These are phyloP conservation scores for Roridomyces roridus DNA, from an alignment of 768 basidiomycete genomes.

Conservation along the genomic window DNA sequence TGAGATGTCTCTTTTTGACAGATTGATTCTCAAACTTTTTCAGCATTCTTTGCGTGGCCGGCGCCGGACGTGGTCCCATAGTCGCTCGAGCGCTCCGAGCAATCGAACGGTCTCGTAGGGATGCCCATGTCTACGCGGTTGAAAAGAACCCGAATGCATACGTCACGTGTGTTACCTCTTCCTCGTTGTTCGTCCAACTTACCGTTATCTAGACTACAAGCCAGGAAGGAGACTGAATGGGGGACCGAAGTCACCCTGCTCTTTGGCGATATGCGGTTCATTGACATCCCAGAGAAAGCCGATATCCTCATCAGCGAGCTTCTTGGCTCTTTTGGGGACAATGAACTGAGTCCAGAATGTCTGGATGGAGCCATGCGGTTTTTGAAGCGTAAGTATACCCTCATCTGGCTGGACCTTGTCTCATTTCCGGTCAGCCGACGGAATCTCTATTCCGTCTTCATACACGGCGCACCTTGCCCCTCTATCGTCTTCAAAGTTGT, in stretches of 20 bases:
- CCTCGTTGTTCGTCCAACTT: slow-evolving; percentile 11
- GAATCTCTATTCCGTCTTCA: slow-evolving; percentile 95
- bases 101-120: slow-evolving; percentile 64
- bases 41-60: slow-evolving; percentile 90
- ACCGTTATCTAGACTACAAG: slow-evolving; percentile 69
- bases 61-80: slow-evolving; percentile 93
- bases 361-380: slow-evolving; percentile 95
- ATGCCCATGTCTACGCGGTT: slow-evolving; percentile 81
- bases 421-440: slow-evolving; percentile 62
- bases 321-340: slow-evolving; percentile 97
- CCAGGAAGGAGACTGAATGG: slow-evolving; percentile 85
- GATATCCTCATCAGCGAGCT: slow-evolving; percentile 97
- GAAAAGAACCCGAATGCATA: slow-evolving; percentile 98
- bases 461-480: slow-evolving; percentile 97
- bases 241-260: slow-evolving; percentile 76
- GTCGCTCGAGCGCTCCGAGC: slow-evolving; percentile 86
- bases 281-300: slow-evolving; percentile 83
- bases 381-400: slow-evolving; percentile 75
- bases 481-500: slow-evolving; percentile 91
- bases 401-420: background rate
- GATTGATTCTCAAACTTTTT: slow-evolving; percentile 8
- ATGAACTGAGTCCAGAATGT: slow-evolving; percentile 98
- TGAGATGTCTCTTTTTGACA: slow-evolving; percentile 42
- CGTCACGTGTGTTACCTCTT: slow-evolving; percentile 76
- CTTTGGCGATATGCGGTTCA: slow-evolving; percentile 93